Conservation (phyloP, 1,284 basidiomycete genomes). For the Boletus hoseneyae region DNA sequence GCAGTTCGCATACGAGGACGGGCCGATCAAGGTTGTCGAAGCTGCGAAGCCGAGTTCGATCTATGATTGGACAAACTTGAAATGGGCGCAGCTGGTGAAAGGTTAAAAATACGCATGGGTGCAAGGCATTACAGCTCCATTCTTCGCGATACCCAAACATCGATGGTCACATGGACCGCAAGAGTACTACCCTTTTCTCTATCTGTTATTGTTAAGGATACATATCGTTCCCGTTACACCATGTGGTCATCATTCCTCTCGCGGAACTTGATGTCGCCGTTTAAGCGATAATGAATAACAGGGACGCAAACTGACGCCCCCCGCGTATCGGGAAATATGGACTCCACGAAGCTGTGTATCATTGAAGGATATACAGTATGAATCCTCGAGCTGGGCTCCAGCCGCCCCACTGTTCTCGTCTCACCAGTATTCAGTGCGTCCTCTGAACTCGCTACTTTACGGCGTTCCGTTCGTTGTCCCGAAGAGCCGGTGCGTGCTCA, state of each 20-base stretch:
- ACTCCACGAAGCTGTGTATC: conserved; percentile 14
- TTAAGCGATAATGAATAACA: conserved; percentile 26
- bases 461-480: conserved; percentile 10
- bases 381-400: background rate
- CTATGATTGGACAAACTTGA: conserved; percentile 26
- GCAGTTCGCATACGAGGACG: background rate
- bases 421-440: background rate
- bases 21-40: conserved; percentile 8
- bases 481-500: conserved; percentile 17
- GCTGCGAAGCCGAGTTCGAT: conserved; percentile 8
- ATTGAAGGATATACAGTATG: conserved; percentile 7
- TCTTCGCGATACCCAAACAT: background rate
- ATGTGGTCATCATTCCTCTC: conserved; percentile 14
- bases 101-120: conserved; percentile 15
- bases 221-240: background rate
- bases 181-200: conserved; percentile 20
- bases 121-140: conserved; percentile 1
- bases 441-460: conserved; percentile 7
- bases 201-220: conserved; percentile 21
- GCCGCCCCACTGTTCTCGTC: background rate
- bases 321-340: conserved; percentile 25
- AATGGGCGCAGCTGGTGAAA: conserved; percentile 7
- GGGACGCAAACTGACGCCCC: conserved; percentile 15
- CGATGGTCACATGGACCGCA: conserved; percentile 18
- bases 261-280: conserved; percentile 26